Conservation (phyloP, 2,329 filamentous ascomycete genomes). For the Cephalotrichum gorgonifer region DNA sequence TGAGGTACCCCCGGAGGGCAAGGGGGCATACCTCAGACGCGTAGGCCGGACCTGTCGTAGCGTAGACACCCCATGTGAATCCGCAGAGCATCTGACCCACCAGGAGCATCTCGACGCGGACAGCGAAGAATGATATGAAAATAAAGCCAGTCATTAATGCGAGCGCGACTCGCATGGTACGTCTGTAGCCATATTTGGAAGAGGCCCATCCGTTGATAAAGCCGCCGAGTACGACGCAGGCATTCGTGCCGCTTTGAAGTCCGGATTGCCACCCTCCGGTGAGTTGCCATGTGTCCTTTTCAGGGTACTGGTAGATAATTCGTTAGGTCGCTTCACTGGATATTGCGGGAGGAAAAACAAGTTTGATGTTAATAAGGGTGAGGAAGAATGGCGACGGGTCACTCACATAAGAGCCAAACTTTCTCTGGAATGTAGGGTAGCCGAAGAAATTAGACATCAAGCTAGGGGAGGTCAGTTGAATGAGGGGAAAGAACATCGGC, state of each 20-base stretch:
- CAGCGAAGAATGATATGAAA: conserved; percentile 21
- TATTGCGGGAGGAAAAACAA: too few relatives aligned
- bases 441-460: conserved; percentile 14
- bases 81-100: conserved; percentile 35
- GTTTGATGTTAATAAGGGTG: too few relatives aligned
- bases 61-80: conserved; percentile 34
- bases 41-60: conserved; percentile 30
- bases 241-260: conserved; percentile 8
- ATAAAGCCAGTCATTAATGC: conserved; percentile 12
- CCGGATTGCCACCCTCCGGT: conserved; percentile 11
- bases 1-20: conserved; percentile 29
- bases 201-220: conserved; percentile 14
- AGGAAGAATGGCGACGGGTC: background rate
- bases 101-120: conserved; percentile 25
- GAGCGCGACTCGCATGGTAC: conserved; percentile 38
- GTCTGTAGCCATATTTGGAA: conserved; percentile 18
- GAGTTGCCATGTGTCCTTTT: conserved; percentile 12
- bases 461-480: background rate
- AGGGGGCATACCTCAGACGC: conserved; percentile 32
- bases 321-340: background rate
- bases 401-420: conserved; percentile 10
- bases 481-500: background rate
- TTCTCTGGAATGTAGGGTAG: conserved; percentile 12
- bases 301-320: conserved; percentile 8
- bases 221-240: conserved; percentile 12